Base-by-base conservation (phyloP, 2,329 filamentous ascomycete genomes). In the Alternaria hordeiaustralica region DNA sequence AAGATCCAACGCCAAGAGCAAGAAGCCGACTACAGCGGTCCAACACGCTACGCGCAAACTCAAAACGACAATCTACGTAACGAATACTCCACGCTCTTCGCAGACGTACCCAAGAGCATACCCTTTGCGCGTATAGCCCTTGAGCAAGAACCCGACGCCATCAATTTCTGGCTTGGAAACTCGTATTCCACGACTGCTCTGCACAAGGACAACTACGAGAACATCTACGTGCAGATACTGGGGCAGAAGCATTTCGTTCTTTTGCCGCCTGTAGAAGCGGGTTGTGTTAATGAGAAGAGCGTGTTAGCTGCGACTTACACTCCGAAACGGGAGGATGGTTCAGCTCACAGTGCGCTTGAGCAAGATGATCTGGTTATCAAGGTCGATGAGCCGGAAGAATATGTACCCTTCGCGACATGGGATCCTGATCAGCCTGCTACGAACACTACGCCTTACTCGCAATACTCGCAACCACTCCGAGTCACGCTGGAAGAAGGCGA, bases 151-250 rank as follows among this genome's bases (percentile, higher is more conserved):
- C 90, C 92, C 0, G 92, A 96, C 66, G 92, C 92, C 13, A 87
- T 93, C 65, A 96, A 96, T 75, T 84, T 96, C 73, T 95, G 92
- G 92, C 88, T 96, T 54, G 92, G 92, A 58, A 80, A 92, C 79
- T 87, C 88, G 1, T 84, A 83, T 41, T 92, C 89, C 25, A 84
- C 87, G 1, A 94, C 92, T 0, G 89, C 90, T 0, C 78, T 94
- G 58, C 93, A 96, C 81, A 92, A 91, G 73, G 93, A 96, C 80
- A 92, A 92, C 72, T 95, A 94, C 78, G 92, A 96, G 78, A 96
- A 96, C 76, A 85, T 96, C 0, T 96, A 94, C 77, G 90, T 93
- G 2, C 92, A 95, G 73, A 79, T 95, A 13, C 78, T 88, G 1
- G 93, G 92, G 0, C 81, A 82, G 60, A 96, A 96, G 76, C 88